Conservation (phyloP, 2,329 filamentous ascomycete species). For the Paecilomyces niveus region DNA sequence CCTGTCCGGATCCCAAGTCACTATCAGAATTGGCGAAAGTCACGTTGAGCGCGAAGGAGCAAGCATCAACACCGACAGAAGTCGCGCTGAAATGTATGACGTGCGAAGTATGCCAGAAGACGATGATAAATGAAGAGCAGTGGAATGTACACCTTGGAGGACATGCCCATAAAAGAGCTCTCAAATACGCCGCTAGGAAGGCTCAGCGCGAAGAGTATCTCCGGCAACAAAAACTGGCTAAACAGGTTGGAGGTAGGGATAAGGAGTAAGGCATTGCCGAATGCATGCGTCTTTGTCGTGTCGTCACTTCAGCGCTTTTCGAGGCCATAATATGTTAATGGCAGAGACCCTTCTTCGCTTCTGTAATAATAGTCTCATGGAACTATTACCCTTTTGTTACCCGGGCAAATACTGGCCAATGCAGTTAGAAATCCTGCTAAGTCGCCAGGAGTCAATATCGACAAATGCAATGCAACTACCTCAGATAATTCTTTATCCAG, state of each 20-base stretch:
- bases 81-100: constrained; percentile 44
- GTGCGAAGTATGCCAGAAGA: constrained; percentile 64
- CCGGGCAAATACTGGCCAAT: too few relatives aligned
- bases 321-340: background rate
- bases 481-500: too few relatives aligned
- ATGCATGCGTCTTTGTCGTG: background rate
- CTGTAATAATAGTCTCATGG: background rate
- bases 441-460: too few relatives aligned
- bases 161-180: constrained; percentile 50
- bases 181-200: constrained; percentile 36
- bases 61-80: constrained; percentile 26
- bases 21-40: constrained; percentile 52
- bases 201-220: constrained; percentile 26
- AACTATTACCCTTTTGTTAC: background rate
- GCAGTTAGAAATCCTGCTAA: too few relatives aligned
- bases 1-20: constrained; percentile 49
- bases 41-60: constrained; percentile 51
- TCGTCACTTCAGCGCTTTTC: background rate
- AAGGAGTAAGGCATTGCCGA: too few relatives aligned
- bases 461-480: too few relatives aligned
- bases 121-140: constrained; percentile 48
- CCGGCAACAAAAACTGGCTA: constrained; percentile 12
- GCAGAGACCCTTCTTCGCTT: background rate
- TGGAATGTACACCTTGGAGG: constrained; percentile 53
- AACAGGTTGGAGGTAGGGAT: background rate